Conservation (phyloP, 2,329 filamentous ascomycete species). For the Aureobasidium leucospermi region DNA sequence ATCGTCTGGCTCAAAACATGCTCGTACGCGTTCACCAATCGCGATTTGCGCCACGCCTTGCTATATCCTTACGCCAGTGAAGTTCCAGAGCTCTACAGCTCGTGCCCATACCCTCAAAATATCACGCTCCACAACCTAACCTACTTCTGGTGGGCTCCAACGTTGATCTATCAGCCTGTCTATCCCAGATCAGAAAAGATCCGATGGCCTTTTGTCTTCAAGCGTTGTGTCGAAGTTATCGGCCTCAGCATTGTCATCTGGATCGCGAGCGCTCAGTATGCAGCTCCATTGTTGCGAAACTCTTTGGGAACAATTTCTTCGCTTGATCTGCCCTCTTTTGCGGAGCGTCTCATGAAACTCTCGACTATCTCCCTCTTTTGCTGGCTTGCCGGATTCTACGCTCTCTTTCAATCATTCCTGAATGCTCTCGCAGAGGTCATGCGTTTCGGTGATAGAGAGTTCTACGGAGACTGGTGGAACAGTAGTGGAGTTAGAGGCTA, state of each 20-base stretch:
- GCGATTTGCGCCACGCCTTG: conserved; percentile 84
- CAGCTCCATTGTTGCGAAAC: conserved; percentile 80
- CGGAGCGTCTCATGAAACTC: conserved; percentile 87
- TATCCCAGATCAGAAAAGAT: conserved; percentile 80
- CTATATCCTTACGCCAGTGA: conserved; percentile 38
- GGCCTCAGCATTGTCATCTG: conserved; percentile 84
- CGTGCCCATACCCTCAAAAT: conserved; percentile 83
- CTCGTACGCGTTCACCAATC: conserved; percentile 93
- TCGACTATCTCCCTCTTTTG: conserved; percentile 92
- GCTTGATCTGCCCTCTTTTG: conserved; percentile 71
- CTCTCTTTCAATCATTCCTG: conserved; percentile 84
- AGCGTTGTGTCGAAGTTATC: conserved; percentile 70
- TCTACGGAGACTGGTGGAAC: conserved; percentile 99
- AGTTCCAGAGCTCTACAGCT: conserved; percentile 72
- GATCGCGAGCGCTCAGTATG: conserved; percentile 91
- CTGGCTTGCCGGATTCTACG: conserved; percentile 97
- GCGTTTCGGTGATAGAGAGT: conserved; percentile 84
- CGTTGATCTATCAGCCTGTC: conserved; percentile 90
- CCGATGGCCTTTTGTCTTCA: conserved; percentile 80
- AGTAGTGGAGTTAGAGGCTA: conserved; percentile 76
- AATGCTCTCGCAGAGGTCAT: conserved; percentile 88
- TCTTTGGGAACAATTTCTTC: conserved; percentile 80
- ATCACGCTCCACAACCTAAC: conserved; percentile 80
- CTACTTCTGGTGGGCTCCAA: conserved; percentile 98
- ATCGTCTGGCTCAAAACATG: conserved; percentile 95